Evolutionary conservation across 2,329 filamentous ascomycete genomes (phyloP).

Genomic region (Blastomyces silverae): DNA sequence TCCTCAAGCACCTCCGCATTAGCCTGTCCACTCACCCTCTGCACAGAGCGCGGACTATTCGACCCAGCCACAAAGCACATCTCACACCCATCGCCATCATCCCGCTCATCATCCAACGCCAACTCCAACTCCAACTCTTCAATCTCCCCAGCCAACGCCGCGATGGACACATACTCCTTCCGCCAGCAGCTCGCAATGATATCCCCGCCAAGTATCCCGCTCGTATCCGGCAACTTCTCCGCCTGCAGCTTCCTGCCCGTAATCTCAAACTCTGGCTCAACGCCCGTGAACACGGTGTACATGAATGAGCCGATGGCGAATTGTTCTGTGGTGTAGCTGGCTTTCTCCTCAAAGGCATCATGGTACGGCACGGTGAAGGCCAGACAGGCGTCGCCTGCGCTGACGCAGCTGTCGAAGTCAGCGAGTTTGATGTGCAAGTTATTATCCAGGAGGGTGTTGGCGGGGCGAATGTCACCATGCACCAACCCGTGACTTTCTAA

Average conservation of each 20-base stretch:
- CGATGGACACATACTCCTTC: slow-evolving; percentile 4
- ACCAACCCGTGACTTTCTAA: background rate
- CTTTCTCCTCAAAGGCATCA: background rate
- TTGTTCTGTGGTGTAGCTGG: background rate
- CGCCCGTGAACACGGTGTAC: background rate
- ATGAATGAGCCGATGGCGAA: slow-evolving; percentile 9
- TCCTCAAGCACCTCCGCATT: background rate
- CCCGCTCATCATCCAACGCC: background rate
- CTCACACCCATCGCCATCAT: background rate
- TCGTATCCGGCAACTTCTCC: background rate
- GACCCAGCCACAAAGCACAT: background rate
- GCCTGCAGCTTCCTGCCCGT: background rate
- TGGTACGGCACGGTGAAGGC: background rate
- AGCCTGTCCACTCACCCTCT: background rate
- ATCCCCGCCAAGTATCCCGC: background rate
- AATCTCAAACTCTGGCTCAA: slow-evolving; percentile 5
- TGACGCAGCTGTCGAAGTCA: slow-evolving; percentile 3
- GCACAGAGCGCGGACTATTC: background rate
- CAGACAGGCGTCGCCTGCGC: background rate
- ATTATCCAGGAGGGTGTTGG: background rate
- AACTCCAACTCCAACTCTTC: background rate
- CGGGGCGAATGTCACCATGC: slow-evolving; percentile 4
- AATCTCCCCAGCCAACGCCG: background rate
- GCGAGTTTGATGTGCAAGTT: background rate
- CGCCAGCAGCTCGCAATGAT: slow-evolving; percentile 8